Conservation (phyloP, 345 rosid genomes). For the Salix purpurea region DNA sequence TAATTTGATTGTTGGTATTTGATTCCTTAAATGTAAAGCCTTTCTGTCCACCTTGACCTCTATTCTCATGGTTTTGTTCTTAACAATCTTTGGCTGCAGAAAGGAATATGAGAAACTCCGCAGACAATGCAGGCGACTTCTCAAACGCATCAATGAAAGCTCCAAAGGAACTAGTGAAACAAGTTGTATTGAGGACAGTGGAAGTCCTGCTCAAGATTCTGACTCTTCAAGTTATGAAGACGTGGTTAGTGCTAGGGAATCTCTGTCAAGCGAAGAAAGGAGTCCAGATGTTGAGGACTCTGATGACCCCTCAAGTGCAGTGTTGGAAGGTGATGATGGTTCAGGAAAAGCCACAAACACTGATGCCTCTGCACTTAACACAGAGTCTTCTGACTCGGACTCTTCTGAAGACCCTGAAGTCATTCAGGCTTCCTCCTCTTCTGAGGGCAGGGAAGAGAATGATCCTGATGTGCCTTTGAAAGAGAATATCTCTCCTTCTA, state of each 20-base stretch:
- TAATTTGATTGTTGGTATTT: background rate
- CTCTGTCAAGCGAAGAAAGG: constrained; percentile 59
- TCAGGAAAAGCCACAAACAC: constrained; percentile 43
- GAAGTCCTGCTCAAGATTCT: constrained; percentile 42
- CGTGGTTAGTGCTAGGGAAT: constrained; percentile 60
- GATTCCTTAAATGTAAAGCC: background rate
- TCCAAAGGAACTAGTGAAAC: constrained; percentile 35
- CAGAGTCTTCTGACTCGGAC: constrained; percentile 81
- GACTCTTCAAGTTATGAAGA: constrained; percentile 69
- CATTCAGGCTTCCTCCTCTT: constrained; percentile 40
- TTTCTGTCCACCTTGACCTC: background rate
- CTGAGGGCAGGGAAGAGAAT: constrained; percentile 42
- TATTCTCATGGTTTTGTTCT: background rate
- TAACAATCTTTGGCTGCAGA: constrained; percentile 39
- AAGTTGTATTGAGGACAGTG: constrained; percentile 25
- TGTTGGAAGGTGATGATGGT: constrained; percentile 49
- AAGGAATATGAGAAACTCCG: constrained; percentile 82
- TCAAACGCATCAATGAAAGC: constrained; percentile 34
- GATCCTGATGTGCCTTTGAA: constrained; percentile 26
- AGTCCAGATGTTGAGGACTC: constrained; percentile 45
- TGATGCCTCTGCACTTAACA: constrained; percentile 48
- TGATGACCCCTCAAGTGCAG: constrained; percentile 48
- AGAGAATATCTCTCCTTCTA: constrained; percentile 30
- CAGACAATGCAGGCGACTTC: constrained; percentile 55
- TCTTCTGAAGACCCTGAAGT: constrained; percentile 67